These are phyloP conservation scores for Camellia oleifera DNA, from an alignment of 179 eudicot species.

Conservation along the genomic window DNA sequence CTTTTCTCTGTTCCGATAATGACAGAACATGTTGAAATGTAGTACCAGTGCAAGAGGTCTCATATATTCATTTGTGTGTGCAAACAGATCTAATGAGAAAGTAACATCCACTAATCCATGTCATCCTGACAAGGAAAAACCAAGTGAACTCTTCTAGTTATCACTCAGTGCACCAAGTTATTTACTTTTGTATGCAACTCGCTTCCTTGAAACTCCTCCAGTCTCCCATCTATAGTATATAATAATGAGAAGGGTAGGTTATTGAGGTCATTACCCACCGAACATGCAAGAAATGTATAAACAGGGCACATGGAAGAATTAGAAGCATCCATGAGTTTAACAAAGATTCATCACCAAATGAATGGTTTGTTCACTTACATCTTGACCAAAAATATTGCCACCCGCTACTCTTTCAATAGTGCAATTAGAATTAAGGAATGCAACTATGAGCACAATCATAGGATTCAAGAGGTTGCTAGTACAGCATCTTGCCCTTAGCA, in stretches of 20 bases:
- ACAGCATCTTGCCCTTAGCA: background rate
- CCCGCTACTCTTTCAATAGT: background rate
- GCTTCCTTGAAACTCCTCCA: slow-evolving; percentile 5
- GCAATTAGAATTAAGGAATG: background rate
- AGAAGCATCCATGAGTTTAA: background rate
- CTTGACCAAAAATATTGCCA: background rate
- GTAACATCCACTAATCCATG: background rate
- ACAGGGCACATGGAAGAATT: background rate
- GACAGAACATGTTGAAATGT: background rate
- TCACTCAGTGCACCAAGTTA: background rate
- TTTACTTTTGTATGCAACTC: background rate
- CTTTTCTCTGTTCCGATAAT: background rate
- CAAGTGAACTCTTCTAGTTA: background rate
- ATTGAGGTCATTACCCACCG: background rate
- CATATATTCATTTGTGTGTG: background rate
- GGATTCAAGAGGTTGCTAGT: background rate
- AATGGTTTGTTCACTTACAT: background rate
- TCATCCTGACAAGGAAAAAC: slow-evolving; percentile 4
- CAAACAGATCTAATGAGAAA: background rate
- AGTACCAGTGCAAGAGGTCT: background rate
- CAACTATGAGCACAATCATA: too few species aligned
- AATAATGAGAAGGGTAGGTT: background rate
- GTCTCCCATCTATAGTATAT: background rate
- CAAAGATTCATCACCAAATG: background rate
- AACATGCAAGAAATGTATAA: background rate